These are phyloP conservation scores for Fragaria nilgerrensis DNA, from an alignment of 306 rosid genomes.

Conservation along the genomic window DNA sequence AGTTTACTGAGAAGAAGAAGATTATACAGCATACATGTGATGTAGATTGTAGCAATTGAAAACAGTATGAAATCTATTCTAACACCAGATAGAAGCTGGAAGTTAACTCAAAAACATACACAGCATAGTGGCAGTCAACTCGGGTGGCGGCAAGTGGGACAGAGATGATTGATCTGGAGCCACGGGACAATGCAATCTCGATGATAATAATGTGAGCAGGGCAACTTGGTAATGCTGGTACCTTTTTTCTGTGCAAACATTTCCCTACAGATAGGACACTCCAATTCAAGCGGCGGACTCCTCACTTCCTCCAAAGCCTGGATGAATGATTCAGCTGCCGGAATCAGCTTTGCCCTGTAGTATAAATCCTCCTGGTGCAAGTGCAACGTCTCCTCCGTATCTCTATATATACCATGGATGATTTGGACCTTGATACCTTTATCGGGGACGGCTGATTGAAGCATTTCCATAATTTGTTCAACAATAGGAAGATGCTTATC, in stretches of 20 bases:
- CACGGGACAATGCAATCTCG: neutral
- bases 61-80: too few species aligned
- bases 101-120: too few species aligned
- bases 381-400: neutral
- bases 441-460: neutral
- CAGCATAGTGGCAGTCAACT: neutral
- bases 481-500: neutral
- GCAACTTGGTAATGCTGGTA: too few species aligned
- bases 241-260: neutral
- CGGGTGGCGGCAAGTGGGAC: neutral
- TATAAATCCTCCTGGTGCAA: neutral
- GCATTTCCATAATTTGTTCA: neutral
- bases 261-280: neutral
- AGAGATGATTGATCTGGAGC: neutral
- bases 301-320: neutral
- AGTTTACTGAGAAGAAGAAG: neutral
- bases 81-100: too few species aligned
- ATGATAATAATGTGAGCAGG: neutral
- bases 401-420: rapidly evolving
- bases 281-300: neutral
- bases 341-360: neutral
- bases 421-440: neutral
- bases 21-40: neutral
- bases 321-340: neutral
- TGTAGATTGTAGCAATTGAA: too few species aligned